phyloP scores from a whole-genome alignment of 2,329 filamentous ascomycete species.

The Fusarium begoniae region DNA sequence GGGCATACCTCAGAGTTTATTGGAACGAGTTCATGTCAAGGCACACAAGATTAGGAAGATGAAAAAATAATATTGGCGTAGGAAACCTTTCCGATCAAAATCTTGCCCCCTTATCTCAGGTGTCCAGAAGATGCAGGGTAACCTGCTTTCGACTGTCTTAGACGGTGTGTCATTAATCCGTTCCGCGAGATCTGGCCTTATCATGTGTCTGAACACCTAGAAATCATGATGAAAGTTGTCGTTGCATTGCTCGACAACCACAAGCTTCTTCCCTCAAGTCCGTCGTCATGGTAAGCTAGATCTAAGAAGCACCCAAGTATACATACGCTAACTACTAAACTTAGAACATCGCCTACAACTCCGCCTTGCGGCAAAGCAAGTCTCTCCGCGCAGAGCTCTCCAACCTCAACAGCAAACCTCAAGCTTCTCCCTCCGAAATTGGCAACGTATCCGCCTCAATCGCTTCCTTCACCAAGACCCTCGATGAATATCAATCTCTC shows the following conservation, averaged over 20 bases:
- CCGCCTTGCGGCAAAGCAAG: slow-evolving; percentile 84
- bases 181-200: slow-evolving; percentile 43
- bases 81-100: neutral
- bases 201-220: slow-evolving; percentile 24
- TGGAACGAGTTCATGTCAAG: too few species aligned
- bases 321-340: neutral
- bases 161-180: slow-evolving; percentile 26
- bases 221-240: slow-evolving; percentile 37
- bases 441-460: slow-evolving; percentile 82
- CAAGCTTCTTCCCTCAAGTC: slow-evolving; percentile 32
- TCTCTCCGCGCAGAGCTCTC: slow-evolving; percentile 81
- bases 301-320: fast-evolving
- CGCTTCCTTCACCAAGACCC: slow-evolving; percentile 82
- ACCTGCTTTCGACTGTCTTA: neutral
- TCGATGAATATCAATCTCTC: slow-evolving; percentile 90
- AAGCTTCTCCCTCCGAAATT: slow-evolving; percentile 64
- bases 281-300: slow-evolving; percentile 31
- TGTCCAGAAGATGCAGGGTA: slow-evolving; percentile 9
- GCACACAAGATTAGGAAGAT: too few species aligned
- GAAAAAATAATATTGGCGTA: too few species aligned
- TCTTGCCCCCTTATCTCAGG: too few species aligned
- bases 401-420: slow-evolving; percentile 70
- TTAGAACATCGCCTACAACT: slow-evolving; percentile 86
- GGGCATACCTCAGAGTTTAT: neutral
- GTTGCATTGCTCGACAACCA: slow-evolving; percentile 11